Evolutionary conservation across 306 rosid species (phyloP).

Genomic region (Pueraria montana): DNA sequence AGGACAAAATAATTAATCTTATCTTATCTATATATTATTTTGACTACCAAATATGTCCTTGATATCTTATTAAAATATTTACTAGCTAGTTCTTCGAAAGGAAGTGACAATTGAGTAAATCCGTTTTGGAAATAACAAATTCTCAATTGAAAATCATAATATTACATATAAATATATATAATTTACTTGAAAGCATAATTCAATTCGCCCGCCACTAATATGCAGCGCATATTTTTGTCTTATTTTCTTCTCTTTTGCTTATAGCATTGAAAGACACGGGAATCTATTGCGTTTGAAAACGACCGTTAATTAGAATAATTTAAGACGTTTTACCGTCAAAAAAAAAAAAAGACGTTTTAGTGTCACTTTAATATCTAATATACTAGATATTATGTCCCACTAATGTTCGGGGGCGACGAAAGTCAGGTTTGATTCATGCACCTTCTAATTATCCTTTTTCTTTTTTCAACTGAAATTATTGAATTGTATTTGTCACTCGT

Average conservation of each 20-base stretch:
- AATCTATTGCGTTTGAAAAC: slow-evolving; percentile 10
- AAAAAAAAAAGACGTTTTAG: background rate
- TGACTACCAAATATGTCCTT: no score
- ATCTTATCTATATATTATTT: background rate
- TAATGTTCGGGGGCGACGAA: slow-evolving; percentile 4
- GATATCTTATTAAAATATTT: no score
- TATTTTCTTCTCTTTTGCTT: background rate
- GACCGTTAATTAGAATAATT: background rate
- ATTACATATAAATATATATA: no score
- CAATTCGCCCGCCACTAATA: background rate
- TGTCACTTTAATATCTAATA: background rate
- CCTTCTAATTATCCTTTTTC: slow-evolving; percentile 2
- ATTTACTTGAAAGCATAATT: no score
- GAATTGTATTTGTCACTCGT: background rate
- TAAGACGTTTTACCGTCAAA: background rate
- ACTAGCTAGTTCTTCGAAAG: no score
- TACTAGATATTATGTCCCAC: slow-evolving; percentile 49
- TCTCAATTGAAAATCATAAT: no score
- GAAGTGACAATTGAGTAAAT: background rate
- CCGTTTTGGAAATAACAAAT: background rate
- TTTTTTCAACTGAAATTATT: background rate
- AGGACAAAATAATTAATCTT: background rate
- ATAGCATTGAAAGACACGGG: background rate
- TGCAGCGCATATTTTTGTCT: background rate
- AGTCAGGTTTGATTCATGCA: slow-evolving; percentile 60